Evolutionary conservation across 73 alveolate genomes (phyloP), one percentile per base, ranked within the genome.

Genomic region (Paramecium tetraurelia): DNA sequence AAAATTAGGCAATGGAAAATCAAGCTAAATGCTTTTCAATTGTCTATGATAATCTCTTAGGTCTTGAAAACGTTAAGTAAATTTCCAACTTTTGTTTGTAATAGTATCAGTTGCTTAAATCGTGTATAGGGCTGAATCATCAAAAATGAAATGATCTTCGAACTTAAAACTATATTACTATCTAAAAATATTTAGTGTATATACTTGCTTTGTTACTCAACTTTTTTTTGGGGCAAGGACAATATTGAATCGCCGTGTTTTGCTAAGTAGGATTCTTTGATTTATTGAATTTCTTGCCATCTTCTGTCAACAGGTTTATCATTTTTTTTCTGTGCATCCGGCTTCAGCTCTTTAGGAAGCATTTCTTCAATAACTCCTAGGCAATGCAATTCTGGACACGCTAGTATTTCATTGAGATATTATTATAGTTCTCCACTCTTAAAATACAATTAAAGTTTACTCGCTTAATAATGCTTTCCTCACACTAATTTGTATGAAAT

Each of bases 331-430:
- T 33, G 4, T 7, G 18, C 6, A 33, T 27, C 9, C 11, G 5
- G 5, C 9, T 63, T 63, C 4, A 21, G 84, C 10, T 63, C 46
- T 31, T 27, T 33, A 63, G 90, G 90, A 31, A 80, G 75, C 48
- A 80, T 24, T 22, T 40, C 90, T 24, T 80, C 90, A 11, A 80
- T 8, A 8, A 24, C 70, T 14, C 50, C 70, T 20, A 80, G 29
- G 22, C 76, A 44, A 22, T 44, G 75, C 14, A 80, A 46, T 80
- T 80, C 90, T 4, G 70, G 72, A 18, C 24, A 46, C 2, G 90
- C 70, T 21, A 80, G 75, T 20, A 72, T 72, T 72, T 72, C 86
- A 72, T 72, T 72, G 53, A 72, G 46, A 38, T 72, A 72, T 31
- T 20, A 29, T 38, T 72, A 72, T 38, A 72, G 18, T 72, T 72